These are phyloP conservation scores for Carallia brachiata DNA, from an alignment of 345 rosid species.

Conservation along the genomic window DNA sequence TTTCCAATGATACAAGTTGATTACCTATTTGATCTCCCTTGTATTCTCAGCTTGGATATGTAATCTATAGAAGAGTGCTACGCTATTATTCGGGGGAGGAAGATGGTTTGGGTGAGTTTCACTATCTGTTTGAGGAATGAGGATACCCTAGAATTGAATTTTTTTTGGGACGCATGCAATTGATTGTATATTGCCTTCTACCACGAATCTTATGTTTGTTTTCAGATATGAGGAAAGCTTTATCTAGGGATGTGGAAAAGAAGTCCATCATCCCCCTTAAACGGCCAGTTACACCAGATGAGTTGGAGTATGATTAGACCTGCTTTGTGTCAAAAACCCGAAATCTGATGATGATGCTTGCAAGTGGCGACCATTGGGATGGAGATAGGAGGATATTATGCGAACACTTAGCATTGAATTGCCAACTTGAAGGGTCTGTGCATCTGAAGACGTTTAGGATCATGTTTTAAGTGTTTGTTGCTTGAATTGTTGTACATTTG, in stretches of 20 bases:
- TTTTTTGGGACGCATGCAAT: background rate
- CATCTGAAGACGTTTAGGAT: background rate
- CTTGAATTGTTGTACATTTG: too few species aligned
- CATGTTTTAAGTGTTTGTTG: background rate
- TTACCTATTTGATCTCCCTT: conserved; percentile 5
- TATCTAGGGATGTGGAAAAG: conserved; percentile 81
- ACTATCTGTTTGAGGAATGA: background rate
- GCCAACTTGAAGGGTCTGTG: background rate
- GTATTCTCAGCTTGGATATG: conserved; percentile 68
- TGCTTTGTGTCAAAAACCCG: background rate
- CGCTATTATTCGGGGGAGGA: conserved; percentile 96
- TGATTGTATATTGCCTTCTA: background rate
- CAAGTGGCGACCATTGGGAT: background rate
- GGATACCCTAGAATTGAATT: too few species aligned
- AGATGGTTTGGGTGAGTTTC: conserved; percentile 75
- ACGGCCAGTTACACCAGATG: conserved; percentile 83
- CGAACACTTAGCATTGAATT: too few species aligned
- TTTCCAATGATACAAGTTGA: background rate
- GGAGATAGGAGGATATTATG: background rate
- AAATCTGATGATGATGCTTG: conserved; percentile 1
- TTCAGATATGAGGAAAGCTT: conserved; percentile 95
- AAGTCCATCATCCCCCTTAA: conserved; percentile 85
- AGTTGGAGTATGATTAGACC: conserved; percentile 79
- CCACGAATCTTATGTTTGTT: conserved; percentile 2
- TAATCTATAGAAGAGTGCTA: conserved; percentile 79